phyloP scores from a whole-genome alignment of 306 rosid genomes.

The Erythrophleum fordii region DNA sequence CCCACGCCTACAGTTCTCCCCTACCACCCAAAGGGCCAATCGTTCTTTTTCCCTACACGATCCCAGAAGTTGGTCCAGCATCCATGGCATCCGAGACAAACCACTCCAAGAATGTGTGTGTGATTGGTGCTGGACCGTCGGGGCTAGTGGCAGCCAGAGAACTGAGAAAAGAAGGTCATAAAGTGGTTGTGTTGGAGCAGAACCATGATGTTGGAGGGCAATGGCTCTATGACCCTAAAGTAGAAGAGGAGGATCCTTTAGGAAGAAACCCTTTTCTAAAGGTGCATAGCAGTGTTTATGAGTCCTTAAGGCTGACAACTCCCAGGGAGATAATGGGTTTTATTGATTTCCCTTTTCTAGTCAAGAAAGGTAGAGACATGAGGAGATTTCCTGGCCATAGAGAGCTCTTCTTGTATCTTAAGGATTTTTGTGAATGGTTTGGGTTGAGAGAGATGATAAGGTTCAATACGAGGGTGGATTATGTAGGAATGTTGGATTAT shows the following conservation, averaged over 20 bases:
- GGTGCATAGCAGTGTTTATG: slow-evolving; percentile 75
- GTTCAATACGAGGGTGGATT: slow-evolving; percentile 74
- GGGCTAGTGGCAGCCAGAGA: slow-evolving; percentile 88
- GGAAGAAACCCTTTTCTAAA: slow-evolving; percentile 56
- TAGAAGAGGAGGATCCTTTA: slow-evolving; percentile 65
- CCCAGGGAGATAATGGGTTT: slow-evolving; percentile 90
- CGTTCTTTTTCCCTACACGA: too few species aligned
- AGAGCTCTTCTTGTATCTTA: slow-evolving; percentile 64
- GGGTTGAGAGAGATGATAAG: slow-evolving; percentile 71
- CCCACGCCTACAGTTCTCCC: neutral
- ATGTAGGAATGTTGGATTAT: slow-evolving; percentile 69
- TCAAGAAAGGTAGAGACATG: slow-evolving; percentile 71
- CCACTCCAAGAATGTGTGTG: slow-evolving; percentile 65
- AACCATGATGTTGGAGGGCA: slow-evolving; percentile 89
- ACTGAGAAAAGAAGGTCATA: slow-evolving; percentile 77
- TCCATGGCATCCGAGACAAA: slow-evolving; percentile 60
- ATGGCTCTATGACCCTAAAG: slow-evolving; percentile 76
- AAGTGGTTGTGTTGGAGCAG: slow-evolving; percentile 69
- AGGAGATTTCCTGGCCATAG: slow-evolving; percentile 87
- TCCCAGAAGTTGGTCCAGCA: too few species aligned
- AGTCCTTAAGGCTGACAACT: slow-evolving; percentile 65
- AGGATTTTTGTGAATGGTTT: slow-evolving; percentile 73
- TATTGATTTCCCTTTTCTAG: slow-evolving; percentile 74
- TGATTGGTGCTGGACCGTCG: slow-evolving; percentile 87
- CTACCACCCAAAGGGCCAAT: neutral